Base-by-base conservation (phyloP, 1,139 yeast species). In the Hansenula lynferdii region DNA sequence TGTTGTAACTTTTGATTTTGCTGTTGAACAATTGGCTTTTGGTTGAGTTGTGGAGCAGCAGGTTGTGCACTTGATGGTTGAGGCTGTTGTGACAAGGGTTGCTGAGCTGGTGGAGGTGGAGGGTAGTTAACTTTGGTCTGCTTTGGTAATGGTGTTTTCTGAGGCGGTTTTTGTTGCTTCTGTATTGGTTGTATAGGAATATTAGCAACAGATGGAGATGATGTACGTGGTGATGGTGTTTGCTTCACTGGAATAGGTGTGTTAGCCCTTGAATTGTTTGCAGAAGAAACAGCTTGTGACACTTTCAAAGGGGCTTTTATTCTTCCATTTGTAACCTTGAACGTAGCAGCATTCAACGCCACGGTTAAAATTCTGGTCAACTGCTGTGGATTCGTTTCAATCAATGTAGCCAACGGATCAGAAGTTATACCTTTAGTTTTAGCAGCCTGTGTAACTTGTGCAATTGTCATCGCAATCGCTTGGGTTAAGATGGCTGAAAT, bases 401-500 rank as follows among this genome's bases (percentile, higher is more conserved):
- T 89, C 55, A 85, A 71, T 39, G 85, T 82, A 22, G 85, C 78
- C 48, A 84, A 69, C 10, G 90, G 95, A 50, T 85, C 85, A 21
- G 87, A 86, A 2, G 81, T 80, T 44, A 85, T 81, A 15, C 95
- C 94, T 25, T 86, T 86, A 51, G 80, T 82, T 48, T 85, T 83
- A 0, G 96, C 96, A 17, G 90, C 90, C 47, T 84, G 85, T 44
- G 85, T 82, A 6, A 84, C 90, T 58, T 84, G 96, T 3, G 95
- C 90, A 45, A 89, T 87, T 0, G 96, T 90, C 64, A 90, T 85
- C 4, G 96, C 96, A 50, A 89, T 70, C 0, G 96, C 96, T 53
- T 85, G 89, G n/a, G 96, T 87, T 50, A 89, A 70, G 41, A 87
- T 77, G 42, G 80, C 85, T 0, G 92, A 83, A 29, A 87, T 83